Conservation (phyloP, 1,284 basidiomycete genomes). For the Hypsizygus ulmarius region DNA sequence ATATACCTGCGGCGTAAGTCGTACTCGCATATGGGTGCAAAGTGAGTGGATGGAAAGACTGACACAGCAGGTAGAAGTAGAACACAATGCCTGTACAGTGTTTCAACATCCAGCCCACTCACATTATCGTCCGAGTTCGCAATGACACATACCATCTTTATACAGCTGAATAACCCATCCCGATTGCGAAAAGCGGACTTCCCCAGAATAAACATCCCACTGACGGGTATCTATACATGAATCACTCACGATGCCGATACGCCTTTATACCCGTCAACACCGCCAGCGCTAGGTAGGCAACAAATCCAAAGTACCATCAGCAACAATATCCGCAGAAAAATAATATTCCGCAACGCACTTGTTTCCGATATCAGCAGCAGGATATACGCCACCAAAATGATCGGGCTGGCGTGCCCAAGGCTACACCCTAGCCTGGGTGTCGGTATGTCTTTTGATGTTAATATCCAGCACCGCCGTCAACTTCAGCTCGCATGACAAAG, state of each 20-base stretch:
- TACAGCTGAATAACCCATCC: constrained; percentile 39
- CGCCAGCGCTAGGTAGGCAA: constrained; percentile 40
- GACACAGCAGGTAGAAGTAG: constrained; percentile 39
- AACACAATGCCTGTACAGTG: constrained; percentile 35
- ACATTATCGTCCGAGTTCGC: not conserved
- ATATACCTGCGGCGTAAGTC: constrained; percentile 28
- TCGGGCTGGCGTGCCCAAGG: constrained; percentile 29
- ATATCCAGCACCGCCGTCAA: not conserved
- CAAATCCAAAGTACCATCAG: too few species aligned
- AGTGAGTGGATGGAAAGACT: constrained; percentile 13
- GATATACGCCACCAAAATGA: constrained; percentile 39
- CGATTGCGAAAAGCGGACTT: constrained; percentile 34
- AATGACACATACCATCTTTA: constrained; percentile 34
- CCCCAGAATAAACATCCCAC: not conserved
- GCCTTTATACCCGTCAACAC: constrained; percentile 37
- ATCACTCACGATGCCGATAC: constrained; percentile 35
- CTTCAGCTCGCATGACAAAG: not conserved
- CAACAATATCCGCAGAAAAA: too few species aligned
- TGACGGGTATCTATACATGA: not conserved
- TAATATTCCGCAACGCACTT: constrained; percentile 31
- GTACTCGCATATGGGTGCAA: not conserved
- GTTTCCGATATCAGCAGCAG: constrained; percentile 40
- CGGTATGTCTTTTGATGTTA: constrained; percentile 6
- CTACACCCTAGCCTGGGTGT: constrained; percentile 28
- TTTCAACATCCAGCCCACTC: not conserved